Base-by-base conservation (phyloP, 441 rosid genomes). In the Croton setiger region DNA sequence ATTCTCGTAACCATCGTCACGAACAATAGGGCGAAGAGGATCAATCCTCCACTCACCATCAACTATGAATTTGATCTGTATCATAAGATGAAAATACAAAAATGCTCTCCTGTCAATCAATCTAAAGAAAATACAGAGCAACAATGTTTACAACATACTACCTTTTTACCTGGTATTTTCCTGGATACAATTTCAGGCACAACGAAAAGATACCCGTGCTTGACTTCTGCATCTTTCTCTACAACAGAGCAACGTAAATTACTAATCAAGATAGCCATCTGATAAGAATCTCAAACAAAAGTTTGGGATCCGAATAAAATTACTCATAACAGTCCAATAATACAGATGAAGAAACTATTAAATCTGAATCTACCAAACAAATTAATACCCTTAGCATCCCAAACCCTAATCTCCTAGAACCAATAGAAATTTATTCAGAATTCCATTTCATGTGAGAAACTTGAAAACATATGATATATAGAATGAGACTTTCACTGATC, bases 11-110 rank as follows among this genome's bases (percentile, higher is more conserved):
- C 96, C 96, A 7, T 72, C 75, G 51, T 78, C 73, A 58, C 73
- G 59, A 66, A 87, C 85, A n/a, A 85, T 68, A 6, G 96, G 97
- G 59, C 95, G 95, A 60, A 94, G 78, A 60, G 95, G 96, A 79
- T 94, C 97, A 61, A 86, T 77, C 76, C 66, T 88, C 98, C 98
- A 94, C 72, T 82, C 75, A 18, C 97, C 98, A 78, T 94, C 96
- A 36, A 94, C 97, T 44, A 91, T 78, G 74, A 94, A 94, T 75
- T 91, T 94, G 67, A 91, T 82, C 98, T 94, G 92, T 31, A 57
- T 51, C 52, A 57, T 55, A 63, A 69, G 45, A 43, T 35, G 36
- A 59, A 39, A 67, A 56, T n/a, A 27, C 23, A 64, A 35, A 66
- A 60, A 55, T 10, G 57, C 21, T 51, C 58, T 36, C 62, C 17